Conservation (phyloP, 352 stramenopile genomes). For the Phytopythium montanum region DNA sequence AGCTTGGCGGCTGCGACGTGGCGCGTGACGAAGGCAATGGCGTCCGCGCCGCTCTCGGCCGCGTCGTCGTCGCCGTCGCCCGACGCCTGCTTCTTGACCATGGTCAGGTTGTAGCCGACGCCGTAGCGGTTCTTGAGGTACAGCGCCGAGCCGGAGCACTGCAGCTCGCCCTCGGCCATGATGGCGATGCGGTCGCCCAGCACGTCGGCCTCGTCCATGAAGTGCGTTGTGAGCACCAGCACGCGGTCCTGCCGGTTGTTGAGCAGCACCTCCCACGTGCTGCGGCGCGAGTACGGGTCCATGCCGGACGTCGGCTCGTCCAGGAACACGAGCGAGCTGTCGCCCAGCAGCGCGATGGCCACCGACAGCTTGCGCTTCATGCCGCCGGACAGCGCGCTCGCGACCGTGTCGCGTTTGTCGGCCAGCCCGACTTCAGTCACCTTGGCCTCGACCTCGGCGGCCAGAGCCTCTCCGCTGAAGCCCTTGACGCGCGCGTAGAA, state of each 20-base stretch:
- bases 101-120: slow-evolving; percentile 53
- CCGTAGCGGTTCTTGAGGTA: slow-evolving; percentile 77
- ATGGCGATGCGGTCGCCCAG: slow-evolving; percentile 81
- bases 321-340: slow-evolving; percentile 83
- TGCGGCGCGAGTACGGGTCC: slow-evolving; percentile 93
- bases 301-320: slow-evolving; percentile 94
- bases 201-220: slow-evolving; percentile 92
- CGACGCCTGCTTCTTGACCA: slow-evolving; percentile 43
- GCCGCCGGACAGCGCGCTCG: slow-evolving; percentile 68
- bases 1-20: slow-evolving; percentile 47
- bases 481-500: slow-evolving; percentile 70
- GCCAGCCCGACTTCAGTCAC: slow-evolving; percentile 52
- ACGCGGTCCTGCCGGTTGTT: slow-evolving; percentile 48
- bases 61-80: slow-evolving; percentile 11
- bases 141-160: slow-evolving; percentile 60
- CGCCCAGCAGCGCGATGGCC: slow-evolving; percentile 83
- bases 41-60: slow-evolving; percentile 2
- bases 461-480: slow-evolving; percentile 34
- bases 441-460: slow-evolving; percentile 30
- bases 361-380: slow-evolving; percentile 93
- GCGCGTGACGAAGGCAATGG: slow-evolving; percentile 37
- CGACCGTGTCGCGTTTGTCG: slow-evolving; percentile 44
- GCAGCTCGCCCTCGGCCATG: slow-evolving; percentile 69
- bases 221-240: slow-evolving; percentile 92
- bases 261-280: slow-evolving; percentile 81